A percentile compares a stretch with the other conserved stretches of the same genome.
phyloP scores from a whole-genome alignment of 2,329 filamentous ascomycete species.

The Fusarium newnesense region DNA sequence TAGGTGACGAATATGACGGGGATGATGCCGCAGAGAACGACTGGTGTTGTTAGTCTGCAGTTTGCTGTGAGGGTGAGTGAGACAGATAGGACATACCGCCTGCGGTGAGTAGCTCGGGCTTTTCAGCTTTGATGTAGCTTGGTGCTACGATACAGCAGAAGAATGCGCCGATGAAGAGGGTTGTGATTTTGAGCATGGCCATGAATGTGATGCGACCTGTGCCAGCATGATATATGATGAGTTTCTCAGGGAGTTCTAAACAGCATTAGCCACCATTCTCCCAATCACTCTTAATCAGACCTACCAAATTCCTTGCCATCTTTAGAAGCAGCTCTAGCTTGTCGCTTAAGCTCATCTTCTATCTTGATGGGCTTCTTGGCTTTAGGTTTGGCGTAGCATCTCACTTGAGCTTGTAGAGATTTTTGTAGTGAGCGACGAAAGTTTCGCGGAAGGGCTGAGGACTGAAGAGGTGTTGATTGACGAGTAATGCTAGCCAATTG shows the following conservation, averaged over 20 bases:
- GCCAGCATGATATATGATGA: constrained; percentile 82
- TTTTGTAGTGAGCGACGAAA: constrained; percentile 38
- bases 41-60: constrained; percentile 49
- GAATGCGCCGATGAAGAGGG: constrained; percentile 74
- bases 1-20: constrained; percentile 74
- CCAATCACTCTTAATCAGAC: accelerated
- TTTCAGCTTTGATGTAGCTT: constrained; percentile 59
- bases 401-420: constrained; percentile 38
- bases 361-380: constrained; percentile 27
- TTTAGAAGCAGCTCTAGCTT: constrained; percentile 41
- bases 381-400: constrained; percentile 41
- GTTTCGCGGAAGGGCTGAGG: constrained; percentile 17
- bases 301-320: constrained; percentile 37
- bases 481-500: constrained; percentile 19
- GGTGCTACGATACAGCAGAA: constrained; percentile 74
- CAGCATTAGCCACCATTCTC: not conserved
- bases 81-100: constrained; percentile 49
- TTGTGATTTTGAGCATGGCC: constrained; percentile 76
- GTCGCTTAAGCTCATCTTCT: constrained; percentile 43
- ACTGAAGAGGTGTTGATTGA: not conserved
- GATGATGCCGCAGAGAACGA: constrained; percentile 68
- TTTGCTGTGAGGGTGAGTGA: not conserved
- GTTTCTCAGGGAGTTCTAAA: constrained; percentile 63
- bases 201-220: constrained; percentile 73
- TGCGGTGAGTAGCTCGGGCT: constrained; percentile 49